These are phyloP conservation scores for Barnettozyma wickerhamii DNA, from an alignment of 805 yeast species.

Conservation along the genomic window DNA sequence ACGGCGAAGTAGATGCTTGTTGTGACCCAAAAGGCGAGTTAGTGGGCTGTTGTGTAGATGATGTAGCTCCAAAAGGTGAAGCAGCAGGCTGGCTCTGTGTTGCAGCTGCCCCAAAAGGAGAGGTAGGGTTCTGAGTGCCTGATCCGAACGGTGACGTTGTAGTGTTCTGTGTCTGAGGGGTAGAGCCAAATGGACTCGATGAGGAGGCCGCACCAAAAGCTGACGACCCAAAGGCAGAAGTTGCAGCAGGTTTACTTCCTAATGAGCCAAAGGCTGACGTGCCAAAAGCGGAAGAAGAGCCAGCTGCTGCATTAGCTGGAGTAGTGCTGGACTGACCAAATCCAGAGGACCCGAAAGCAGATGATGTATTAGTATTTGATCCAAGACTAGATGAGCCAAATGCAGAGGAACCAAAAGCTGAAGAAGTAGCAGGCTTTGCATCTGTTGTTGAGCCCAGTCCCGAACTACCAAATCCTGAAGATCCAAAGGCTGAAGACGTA, in stretches of 20 bases:
- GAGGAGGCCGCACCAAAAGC: constrained; percentile 4
- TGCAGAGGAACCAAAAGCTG: constrained; percentile 10
- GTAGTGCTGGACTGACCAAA: constrained; percentile 8
- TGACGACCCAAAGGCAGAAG: constrained; percentile 10
- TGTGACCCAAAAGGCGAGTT: constrained; percentile 1
- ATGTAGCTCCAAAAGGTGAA: constrained; percentile 11
- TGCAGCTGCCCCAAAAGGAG: constrained; percentile 5
- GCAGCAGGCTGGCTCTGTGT: not conserved
- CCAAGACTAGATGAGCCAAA: constrained; percentile 8
- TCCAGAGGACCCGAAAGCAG: constrained; percentile 9
- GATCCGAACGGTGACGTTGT: constrained; percentile 3
- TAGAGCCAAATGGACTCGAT: constrained; percentile 2
- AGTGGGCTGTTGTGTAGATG: not conserved
- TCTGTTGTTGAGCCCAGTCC: not conserved
- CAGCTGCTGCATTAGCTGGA: not conserved
- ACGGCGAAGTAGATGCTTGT: not conserved
- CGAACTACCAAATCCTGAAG: constrained; percentile 12
- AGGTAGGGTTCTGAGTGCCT: not conserved
- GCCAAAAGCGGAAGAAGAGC: constrained; percentile 11
- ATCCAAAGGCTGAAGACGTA: constrained; percentile 8
- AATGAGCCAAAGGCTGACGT: constrained; percentile 12
- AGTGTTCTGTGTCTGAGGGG: constrained; percentile 1
- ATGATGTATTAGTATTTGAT: not conserved
- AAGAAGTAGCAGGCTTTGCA: not conserved
- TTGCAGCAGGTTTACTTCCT: not conserved